phyloP scores from a whole-genome alignment of 495 filamentous ascomycete genomes.

The Aspergillus sclerotiicarbonarius region DNA sequence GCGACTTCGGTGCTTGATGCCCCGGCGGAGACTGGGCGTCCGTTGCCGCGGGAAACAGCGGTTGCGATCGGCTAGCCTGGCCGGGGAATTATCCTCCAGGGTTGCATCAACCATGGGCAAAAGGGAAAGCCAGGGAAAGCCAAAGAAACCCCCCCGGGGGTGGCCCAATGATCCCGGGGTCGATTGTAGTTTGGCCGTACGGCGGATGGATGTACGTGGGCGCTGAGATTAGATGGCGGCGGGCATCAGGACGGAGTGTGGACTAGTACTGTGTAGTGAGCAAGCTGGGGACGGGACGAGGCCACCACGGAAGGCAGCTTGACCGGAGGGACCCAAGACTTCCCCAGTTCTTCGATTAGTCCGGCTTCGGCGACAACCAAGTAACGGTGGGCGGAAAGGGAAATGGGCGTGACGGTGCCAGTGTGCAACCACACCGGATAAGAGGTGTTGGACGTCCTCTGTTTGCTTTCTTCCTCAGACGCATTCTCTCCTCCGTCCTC shows the following conservation, averaged over 20 bases:
- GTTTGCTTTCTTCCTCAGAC: constrained; percentile 6
- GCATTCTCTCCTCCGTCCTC: constrained; percentile 22
- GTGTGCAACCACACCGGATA: constrained; percentile 27
- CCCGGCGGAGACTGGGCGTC: constrained; percentile 5
- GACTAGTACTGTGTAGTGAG: too few species aligned
- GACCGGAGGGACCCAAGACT: background rate
- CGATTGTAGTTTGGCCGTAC: too few species aligned
- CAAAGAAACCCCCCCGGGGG: too few species aligned
- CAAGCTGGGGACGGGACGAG: background rate
- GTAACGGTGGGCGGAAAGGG: constrained; percentile 27
- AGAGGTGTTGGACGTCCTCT: constrained; percentile 13
- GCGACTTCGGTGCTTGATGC: constrained; percentile 4
- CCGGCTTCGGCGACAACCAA: constrained; percentile 40
- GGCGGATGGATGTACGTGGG: too few species aligned
- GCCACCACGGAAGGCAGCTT: background rate
- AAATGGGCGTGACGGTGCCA: constrained; percentile 3
- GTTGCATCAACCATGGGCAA: background rate
- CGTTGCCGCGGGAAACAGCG: constrained; percentile 14
- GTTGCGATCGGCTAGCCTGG: constrained; percentile 2
- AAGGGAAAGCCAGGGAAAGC: background rate
- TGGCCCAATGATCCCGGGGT: too few species aligned
- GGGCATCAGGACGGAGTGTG: too few species aligned
- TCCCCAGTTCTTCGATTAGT: constrained; percentile 25
- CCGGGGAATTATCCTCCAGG: background rate
- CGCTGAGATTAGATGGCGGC: too few species aligned